Evolutionary conservation across 2,329 filamentous ascomycete genomes (phyloP).

Genomic region (Lomentospora prolificans): DNA sequence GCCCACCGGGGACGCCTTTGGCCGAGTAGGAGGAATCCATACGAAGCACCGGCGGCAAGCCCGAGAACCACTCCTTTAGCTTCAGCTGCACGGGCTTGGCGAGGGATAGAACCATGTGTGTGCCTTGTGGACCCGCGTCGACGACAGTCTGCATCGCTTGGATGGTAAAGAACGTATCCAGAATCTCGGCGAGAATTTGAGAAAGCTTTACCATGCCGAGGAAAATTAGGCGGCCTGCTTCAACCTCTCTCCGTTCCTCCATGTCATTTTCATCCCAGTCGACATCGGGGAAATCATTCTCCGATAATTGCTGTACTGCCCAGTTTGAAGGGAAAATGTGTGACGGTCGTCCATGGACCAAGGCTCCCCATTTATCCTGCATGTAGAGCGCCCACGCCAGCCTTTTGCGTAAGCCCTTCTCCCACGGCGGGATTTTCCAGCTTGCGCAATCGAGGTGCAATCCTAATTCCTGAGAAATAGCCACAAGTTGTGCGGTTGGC

Average conservation of each 20-base stretch:
- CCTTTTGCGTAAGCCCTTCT: slow-evolving; percentile 73
- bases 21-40: slow-evolving; percentile 51
- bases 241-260: slow-evolving; percentile 55
- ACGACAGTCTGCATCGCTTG: slow-evolving; percentile 62
- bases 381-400: slow-evolving; percentile 88
- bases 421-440: slow-evolving; percentile 86
- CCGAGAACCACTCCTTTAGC: slow-evolving; percentile 72
- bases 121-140: slow-evolving; percentile 58
- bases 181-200: slow-evolving; percentile 66
- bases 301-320: slow-evolving; percentile 59
- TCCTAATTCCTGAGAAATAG: slow-evolving; percentile 77
- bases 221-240: slow-evolving; percentile 61
- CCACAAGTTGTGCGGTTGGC: slow-evolving; percentile 77
- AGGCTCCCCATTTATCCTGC: slow-evolving; percentile 85
- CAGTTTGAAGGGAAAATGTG: slow-evolving; percentile 62
- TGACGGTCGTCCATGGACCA: slow-evolving; percentile 77
- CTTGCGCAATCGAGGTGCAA: slow-evolving; percentile 77
- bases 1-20: slow-evolving; percentile 25
- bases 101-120: slow-evolving; percentile 61
- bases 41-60: slow-evolving; percentile 50
- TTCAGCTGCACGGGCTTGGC: slow-evolving; percentile 77
- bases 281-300: slow-evolving; percentile 64
- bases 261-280: slow-evolving; percentile 53
- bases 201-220: slow-evolving; percentile 67
- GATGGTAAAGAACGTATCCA: slow-evolving; percentile 75